Conservation (phyloP, 257 asterid species). For the Scutellaria baicalensis region DNA sequence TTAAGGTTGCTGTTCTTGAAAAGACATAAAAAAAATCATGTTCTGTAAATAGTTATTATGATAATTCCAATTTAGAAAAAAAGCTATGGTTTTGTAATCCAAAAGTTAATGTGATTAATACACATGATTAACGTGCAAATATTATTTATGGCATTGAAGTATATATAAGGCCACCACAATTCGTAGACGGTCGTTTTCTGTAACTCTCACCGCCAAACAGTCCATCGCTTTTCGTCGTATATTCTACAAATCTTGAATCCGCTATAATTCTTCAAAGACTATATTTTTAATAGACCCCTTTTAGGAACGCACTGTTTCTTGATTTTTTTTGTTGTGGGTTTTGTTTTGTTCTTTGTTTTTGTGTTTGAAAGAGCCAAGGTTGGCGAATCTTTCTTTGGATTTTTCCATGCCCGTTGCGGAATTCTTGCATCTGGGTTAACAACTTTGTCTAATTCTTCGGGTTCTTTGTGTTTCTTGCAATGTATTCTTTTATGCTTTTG, state of each 20-base stretch:
- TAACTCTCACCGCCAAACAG: neutral
- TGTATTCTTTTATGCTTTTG: neutral
- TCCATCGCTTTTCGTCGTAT: constrained; percentile 10
- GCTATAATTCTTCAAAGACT: neutral
- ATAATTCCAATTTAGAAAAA: too few species aligned
- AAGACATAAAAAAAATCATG: too few species aligned
- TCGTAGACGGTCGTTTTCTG: constrained; percentile 1
- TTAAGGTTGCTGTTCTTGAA: too few species aligned
- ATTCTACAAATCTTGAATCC: neutral
- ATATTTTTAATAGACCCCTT: neutral
- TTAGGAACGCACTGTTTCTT: neutral
- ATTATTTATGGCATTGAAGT: neutral
- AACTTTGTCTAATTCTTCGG: constrained; percentile 15
- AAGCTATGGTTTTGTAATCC: too few species aligned
- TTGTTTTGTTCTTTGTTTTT: neutral
- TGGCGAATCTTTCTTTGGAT: neutral
- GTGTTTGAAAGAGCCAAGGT: neutral
- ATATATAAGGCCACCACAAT: neutral
- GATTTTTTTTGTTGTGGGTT: neutral
- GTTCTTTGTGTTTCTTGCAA: neutral
- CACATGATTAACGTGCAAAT: neutral
- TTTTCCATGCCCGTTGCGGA: constrained; percentile 14
- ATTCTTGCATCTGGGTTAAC: constrained; percentile 28
- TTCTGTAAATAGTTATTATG: too few species aligned
- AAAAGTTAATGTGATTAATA: too few species aligned